These are phyloP conservation scores for Saccharomyces hybrid DNA, from an alignment of 1,139 yeast species.

Conservation along the genomic window DNA sequence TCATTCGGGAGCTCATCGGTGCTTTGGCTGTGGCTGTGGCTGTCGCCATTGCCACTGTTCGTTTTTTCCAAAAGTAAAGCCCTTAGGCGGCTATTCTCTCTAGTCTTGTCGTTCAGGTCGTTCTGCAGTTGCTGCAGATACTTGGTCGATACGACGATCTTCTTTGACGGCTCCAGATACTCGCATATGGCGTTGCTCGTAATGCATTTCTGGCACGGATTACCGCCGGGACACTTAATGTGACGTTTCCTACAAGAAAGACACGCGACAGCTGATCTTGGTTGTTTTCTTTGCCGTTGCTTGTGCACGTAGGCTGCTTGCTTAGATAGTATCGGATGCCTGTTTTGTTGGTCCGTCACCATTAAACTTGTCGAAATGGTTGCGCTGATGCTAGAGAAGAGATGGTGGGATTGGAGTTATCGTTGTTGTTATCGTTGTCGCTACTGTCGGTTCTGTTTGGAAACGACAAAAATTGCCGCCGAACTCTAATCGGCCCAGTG, in stretches of 20 bases:
- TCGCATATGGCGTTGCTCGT: slow-evolving; percentile 58
- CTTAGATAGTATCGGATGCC: neutral
- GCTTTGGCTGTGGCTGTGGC: no score
- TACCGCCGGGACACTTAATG: slow-evolving; percentile 75
- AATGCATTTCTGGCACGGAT: slow-evolving; percentile 63
- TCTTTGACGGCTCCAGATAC: slow-evolving; percentile 70
- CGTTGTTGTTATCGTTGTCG: no score
- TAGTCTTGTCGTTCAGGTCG: slow-evolving; percentile 43
- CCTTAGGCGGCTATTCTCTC: slow-evolving; percentile 51
- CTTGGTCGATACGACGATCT: slow-evolving; percentile 69
- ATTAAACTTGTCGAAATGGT: neutral
- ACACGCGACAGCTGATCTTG: slow-evolving; percentile 36
- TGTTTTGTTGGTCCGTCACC: neutral
- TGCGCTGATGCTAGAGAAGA: neutral
- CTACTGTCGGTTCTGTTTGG: neutral
- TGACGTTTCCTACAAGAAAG: slow-evolving; percentile 69
- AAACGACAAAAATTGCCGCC: neutral
- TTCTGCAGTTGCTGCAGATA: slow-evolving; percentile 64
- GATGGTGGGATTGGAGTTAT: neutral
- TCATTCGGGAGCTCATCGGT: neutral
- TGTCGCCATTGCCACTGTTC: neutral
- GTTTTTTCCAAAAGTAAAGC: slow-evolving; percentile 28
- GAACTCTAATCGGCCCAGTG: neutral
- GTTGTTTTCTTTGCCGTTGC: slow-evolving; percentile 3
- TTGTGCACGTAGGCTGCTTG: neutral